Evolutionary conservation across 2,329 filamentous ascomycete species (phyloP).

Genomic region (Trichoderma aggressivum): DNA sequence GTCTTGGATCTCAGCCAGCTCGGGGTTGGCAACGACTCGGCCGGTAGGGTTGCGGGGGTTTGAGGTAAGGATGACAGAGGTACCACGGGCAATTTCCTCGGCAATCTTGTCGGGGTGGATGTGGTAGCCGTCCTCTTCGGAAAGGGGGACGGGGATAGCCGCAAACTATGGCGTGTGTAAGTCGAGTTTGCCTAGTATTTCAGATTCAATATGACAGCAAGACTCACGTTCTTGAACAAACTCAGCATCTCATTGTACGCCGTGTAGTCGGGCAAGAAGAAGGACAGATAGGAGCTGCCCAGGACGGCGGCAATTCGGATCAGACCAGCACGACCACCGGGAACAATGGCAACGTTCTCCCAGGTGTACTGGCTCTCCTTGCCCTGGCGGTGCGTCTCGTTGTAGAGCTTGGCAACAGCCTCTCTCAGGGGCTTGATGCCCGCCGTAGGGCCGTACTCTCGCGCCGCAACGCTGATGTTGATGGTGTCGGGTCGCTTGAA

Average conservation of each 20-base stretch:
- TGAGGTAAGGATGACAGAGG: conserved; percentile 85
- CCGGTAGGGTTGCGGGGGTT: conserved; percentile 96
- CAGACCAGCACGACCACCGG: conserved; percentile 85
- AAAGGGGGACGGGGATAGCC: conserved; percentile 79
- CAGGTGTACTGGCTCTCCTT: conserved; percentile 89
- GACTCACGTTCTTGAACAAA: conserved; percentile 77
- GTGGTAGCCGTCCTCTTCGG: conserved; percentile 83
- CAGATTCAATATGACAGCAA: not conserved
- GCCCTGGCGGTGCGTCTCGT: conserved; percentile 83
- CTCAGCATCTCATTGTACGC: conserved; percentile 98
- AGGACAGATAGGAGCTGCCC: conserved; percentile 86
- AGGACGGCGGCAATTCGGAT: conserved; percentile 93
- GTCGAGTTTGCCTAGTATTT: not conserved
- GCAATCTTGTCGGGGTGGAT: conserved; percentile 92
- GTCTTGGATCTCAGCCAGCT: conserved; percentile 87
- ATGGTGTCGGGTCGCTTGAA: conserved; percentile 78
- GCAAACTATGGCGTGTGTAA: conserved; percentile 58
- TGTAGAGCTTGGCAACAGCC: conserved; percentile 89
- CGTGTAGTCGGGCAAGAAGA: conserved; percentile 94
- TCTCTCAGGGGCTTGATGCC: conserved; percentile 88
- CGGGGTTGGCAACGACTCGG: conserved; percentile 77
- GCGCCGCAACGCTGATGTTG: conserved; percentile 70
- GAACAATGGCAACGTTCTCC: conserved; percentile 97
- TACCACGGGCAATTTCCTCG: conserved; percentile 83
- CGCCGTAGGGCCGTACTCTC: conserved; percentile 91